Percentiles rank a stretch among this genome's conserved stretches.
phyloP scores from a whole-genome alignment of 768 basidiomycete genomes.

The Tephrocybe rancida region DNA sequence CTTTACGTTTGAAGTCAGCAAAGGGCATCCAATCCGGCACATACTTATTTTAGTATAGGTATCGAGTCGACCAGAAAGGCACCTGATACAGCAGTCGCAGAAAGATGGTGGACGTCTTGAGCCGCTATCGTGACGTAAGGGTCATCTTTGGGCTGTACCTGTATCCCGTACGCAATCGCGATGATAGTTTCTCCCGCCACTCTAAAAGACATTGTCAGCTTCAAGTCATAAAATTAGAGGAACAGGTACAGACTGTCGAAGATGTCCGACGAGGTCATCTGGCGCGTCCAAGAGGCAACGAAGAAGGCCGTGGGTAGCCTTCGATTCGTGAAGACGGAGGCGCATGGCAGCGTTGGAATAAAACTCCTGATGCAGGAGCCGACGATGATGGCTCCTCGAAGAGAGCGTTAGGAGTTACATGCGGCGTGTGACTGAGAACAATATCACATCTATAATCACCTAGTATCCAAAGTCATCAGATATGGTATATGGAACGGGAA shows the following conservation, averaged over 20 bases:
- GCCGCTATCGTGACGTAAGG: conserved; percentile 35
- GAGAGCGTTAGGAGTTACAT: too few relatives aligned
- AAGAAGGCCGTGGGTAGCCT: conserved; percentile 30
- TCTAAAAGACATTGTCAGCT: neutral
- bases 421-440: too few relatives aligned
- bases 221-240: too few relatives aligned
- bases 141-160: conserved; percentile 31
- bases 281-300: conserved; percentile 28
- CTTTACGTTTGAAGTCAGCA: conserved; percentile 33
- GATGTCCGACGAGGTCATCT: conserved; percentile 27
- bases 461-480: too few relatives aligned
- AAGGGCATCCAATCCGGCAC: conserved; percentile 38
- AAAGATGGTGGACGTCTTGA: conserved; percentile 26
- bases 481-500: too few relatives aligned
- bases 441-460: too few relatives aligned
- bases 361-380: conserved; percentile 33
- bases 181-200: conserved; percentile 29
- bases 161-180: conserved; percentile 36
- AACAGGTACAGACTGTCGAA: conserved; percentile 30
- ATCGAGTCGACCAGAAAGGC: conserved; percentile 34
- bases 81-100: conserved; percentile 25
- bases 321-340: conserved; percentile 26
- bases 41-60: conserved; percentile 32
- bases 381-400: conserved; percentile 37
- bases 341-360: conserved; percentile 24